phyloP scores from a whole-genome alignment of 2,329 filamentous ascomycete genomes.

The Colletotrichum sp. region DNA sequence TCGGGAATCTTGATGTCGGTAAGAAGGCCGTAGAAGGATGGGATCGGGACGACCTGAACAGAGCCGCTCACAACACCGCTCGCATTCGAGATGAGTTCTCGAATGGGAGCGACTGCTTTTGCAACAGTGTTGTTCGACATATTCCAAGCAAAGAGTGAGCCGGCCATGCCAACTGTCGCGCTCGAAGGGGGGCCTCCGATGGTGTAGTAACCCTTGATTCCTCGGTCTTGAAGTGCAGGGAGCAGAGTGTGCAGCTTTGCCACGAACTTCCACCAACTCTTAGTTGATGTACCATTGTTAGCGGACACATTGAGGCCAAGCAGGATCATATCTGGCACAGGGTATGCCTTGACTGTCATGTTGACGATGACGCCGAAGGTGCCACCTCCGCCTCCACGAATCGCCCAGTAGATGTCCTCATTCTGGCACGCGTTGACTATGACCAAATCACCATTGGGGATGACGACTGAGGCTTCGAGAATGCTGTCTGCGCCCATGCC shows the following conservation, averaged over 20 bases:
- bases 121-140: neutral
- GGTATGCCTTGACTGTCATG: slow-evolving; percentile 51
- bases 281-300: neutral
- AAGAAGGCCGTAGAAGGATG: neutral
- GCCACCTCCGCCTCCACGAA: slow-evolving; percentile 53
- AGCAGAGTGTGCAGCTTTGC: neutral
- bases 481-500: slow-evolving; percentile 55
- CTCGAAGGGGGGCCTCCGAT: neutral
- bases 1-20: neutral
- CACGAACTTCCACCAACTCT: neutral
- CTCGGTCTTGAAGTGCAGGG: neutral
- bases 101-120: neutral
- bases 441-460: slow-evolving; percentile 43
- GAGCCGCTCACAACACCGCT: neutral
- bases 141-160: neutral
- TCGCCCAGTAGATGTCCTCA: slow-evolving; percentile 58
- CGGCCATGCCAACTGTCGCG: neutral
- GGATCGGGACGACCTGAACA: neutral
- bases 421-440: slow-evolving; percentile 47
- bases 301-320: neutral
- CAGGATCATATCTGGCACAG: slow-evolving; percentile 26
- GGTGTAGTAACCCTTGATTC: neutral
- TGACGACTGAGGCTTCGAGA: slow-evolving; percentile 47
- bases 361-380: slow-evolving; percentile 56
- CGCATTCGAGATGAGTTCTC: neutral